Conservation (phyloP, 768 basidiomycete genomes). For the Brasilioporus rufonigricans region DNA sequence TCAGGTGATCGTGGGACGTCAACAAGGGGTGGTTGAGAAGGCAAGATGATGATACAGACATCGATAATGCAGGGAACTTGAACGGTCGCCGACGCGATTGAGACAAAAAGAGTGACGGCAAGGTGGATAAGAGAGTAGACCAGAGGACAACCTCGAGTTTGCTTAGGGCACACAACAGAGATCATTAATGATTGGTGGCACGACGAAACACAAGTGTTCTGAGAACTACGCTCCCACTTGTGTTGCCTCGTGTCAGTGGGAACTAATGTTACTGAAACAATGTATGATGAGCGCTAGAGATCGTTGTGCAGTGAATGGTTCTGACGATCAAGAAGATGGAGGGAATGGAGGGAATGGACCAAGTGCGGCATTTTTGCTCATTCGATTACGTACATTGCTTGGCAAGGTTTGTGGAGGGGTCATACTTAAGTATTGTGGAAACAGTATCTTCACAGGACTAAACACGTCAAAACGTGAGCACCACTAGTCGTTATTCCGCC, state of each 20-base stretch:
- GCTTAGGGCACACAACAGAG: not conserved
- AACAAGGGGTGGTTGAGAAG: not conserved
- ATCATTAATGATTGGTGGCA: constrained; percentile 8
- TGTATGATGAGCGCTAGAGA: too few relatives aligned
- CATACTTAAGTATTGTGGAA: too few relatives aligned
- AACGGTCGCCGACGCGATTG: not conserved
- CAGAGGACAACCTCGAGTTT: not conserved
- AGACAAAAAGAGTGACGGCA: too few relatives aligned
- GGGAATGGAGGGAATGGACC: not conserved
- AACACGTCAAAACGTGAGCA: too few relatives aligned
- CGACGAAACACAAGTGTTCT: constrained; percentile 35
- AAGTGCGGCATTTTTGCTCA: constrained; percentile 42
- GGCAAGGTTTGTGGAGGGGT: too few relatives aligned
- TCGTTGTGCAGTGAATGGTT: not conserved
- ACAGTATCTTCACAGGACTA: too few relatives aligned
- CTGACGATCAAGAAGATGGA: not conserved
- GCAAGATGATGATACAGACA: not conserved
- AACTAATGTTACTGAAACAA: not conserved
- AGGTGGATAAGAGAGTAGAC: not conserved
- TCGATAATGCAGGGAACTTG: not conserved
- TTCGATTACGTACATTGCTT: constrained; percentile 35
- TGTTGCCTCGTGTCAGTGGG: constrained; percentile 18
- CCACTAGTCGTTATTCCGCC: too few relatives aligned
- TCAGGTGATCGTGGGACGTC: constrained; percentile 8
- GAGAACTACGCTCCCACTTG: constrained; percentile 49